Evolutionary conservation across 2,329 filamentous ascomycete species (phyloP).

Genomic region (Hymenoscyphus fraxineus): DNA sequence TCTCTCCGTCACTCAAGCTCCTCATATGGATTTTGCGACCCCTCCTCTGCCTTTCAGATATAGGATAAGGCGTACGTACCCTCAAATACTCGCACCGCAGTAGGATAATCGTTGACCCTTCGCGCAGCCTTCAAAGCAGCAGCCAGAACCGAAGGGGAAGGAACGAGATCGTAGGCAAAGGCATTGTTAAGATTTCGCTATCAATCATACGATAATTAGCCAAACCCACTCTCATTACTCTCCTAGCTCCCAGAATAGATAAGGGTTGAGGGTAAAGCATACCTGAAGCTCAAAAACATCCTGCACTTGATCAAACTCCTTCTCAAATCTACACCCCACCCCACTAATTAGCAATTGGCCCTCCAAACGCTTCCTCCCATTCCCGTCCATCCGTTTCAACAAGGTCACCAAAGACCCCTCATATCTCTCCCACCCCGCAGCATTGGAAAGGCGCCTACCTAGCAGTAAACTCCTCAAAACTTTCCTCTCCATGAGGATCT

Average conservation of each 20-base stretch:
- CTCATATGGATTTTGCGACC: background rate
- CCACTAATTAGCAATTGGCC: constrained; percentile 40
- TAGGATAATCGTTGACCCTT: constrained; percentile 97
- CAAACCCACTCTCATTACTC: constrained; percentile 17
- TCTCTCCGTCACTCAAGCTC: background rate
- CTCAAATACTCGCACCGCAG: constrained; percentile 97
- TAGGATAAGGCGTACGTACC: constrained; percentile 53
- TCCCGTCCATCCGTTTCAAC: too few species aligned
- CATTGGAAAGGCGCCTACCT: constrained; percentile 59
- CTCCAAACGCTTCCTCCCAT: constrained; percentile 13
- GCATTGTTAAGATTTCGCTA: constrained; percentile 98
- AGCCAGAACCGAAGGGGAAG: constrained; percentile 83
- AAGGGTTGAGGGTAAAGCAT: constrained; percentile 36
- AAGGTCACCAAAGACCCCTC: too few species aligned
- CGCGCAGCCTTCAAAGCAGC: constrained; percentile 91
- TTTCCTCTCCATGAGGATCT: constrained; percentile 74
- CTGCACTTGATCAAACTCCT: constrained; percentile 96
- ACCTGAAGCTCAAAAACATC: constrained; percentile 99
- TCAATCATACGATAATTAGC: constrained; percentile 29
- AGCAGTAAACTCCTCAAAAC: constrained; percentile 96
- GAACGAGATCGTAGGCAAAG: constrained; percentile 99
- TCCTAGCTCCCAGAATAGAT: background rate
- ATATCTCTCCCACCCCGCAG: constrained; percentile 4
- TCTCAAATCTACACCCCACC: constrained; percentile 75
- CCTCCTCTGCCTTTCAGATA: constrained; percentile 5